Percentiles rank a stretch among this genome's conserved stretches.
Evolutionary conservation across 2,329 filamentous ascomycete genomes (phyloP).

Genomic region (Cladosporium velox): DNA sequence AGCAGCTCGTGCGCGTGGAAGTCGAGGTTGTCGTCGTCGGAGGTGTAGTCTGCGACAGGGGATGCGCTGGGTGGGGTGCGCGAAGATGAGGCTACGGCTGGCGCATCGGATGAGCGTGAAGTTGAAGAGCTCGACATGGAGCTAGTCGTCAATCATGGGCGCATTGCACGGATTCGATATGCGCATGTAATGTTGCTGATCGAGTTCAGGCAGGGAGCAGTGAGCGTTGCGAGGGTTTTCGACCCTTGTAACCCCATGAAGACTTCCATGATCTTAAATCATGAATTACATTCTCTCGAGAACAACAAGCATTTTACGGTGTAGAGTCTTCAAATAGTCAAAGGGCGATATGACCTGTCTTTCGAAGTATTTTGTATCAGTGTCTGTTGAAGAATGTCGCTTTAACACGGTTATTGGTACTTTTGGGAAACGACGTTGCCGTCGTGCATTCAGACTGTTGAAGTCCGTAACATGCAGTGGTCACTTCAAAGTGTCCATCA

Average conservation of each 20-base stretch:
- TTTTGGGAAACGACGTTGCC: not conserved
- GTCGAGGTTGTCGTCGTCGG: slow-evolving; percentile 39
- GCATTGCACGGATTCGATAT: slow-evolving; percentile 5
- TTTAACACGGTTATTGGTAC: not conserved
- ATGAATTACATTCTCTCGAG: not conserved
- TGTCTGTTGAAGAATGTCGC: not conserved
- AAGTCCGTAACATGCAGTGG: not conserved
- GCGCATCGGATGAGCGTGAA: slow-evolving; percentile 33
- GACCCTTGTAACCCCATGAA: not conserved
- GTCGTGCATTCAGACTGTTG: not conserved
- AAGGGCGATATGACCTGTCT: not conserved
- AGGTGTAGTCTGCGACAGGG: slow-evolving; percentile 35
- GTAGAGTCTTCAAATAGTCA: not conserved
- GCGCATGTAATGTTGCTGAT: not conserved
- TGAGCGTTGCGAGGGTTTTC: not conserved
- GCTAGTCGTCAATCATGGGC: slow-evolving; percentile 25
- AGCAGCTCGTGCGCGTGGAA: slow-evolving; percentile 53
- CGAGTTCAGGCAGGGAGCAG: not conserved
- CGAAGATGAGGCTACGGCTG: slow-evolving; percentile 50
- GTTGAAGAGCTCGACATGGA: slow-evolving; percentile 41
- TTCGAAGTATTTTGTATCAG: not conserved
- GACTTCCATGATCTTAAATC: not conserved
- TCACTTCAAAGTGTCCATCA: not conserved
- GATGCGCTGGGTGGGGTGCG: slow-evolving; percentile 38
- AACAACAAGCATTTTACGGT: not conserved